Percentiles rank a stretch among this genome's conserved stretches.
phyloP scores from a whole-genome alignment of 106 monocot species.

The Dendrobium nobile region DNA sequence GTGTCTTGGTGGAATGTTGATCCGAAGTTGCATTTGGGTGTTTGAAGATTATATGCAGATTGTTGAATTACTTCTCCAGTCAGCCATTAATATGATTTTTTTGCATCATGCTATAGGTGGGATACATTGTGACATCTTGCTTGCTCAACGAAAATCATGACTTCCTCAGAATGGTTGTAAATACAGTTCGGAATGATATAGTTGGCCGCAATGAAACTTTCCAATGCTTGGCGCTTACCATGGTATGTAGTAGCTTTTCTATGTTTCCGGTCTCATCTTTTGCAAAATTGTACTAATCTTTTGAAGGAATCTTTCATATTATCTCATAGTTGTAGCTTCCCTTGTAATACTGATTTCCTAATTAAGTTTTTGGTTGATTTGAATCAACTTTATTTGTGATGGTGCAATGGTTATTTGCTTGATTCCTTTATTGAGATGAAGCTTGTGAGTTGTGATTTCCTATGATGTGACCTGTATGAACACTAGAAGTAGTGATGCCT shows the following conservation, averaged over 20 bases:
- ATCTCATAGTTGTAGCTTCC: not conserved
- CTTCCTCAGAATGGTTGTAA: slow-evolving; percentile 94
- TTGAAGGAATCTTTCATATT: not conserved
- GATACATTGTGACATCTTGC: slow-evolving; percentile 92
- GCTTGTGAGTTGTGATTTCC: not conserved
- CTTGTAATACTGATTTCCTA: not conserved
- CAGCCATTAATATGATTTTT: not conserved
- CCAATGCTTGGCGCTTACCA: slow-evolving; percentile 94
- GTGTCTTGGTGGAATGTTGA: not conserved
- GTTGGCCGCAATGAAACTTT: slow-evolving; percentile 97
- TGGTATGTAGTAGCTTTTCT: slow-evolving; percentile 41
- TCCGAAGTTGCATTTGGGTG: not conserved
- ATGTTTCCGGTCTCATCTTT: not conserved
- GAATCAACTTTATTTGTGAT: not conserved
- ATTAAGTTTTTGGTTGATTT: not conserved
- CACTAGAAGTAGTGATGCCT: not conserved
- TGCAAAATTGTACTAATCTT: not conserved
- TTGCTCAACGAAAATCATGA: slow-evolving; percentile 95
- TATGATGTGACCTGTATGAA: not conserved
- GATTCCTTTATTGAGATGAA: not conserved
- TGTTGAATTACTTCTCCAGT: not conserved
- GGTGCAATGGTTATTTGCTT: not conserved
- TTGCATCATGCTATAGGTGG: slow-evolving; percentile 52
- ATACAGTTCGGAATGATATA: slow-evolving; percentile 94
- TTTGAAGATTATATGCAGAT: not conserved